Conservation (phyloP, 257 asterid species). For the Primulina eburnea region DNA sequence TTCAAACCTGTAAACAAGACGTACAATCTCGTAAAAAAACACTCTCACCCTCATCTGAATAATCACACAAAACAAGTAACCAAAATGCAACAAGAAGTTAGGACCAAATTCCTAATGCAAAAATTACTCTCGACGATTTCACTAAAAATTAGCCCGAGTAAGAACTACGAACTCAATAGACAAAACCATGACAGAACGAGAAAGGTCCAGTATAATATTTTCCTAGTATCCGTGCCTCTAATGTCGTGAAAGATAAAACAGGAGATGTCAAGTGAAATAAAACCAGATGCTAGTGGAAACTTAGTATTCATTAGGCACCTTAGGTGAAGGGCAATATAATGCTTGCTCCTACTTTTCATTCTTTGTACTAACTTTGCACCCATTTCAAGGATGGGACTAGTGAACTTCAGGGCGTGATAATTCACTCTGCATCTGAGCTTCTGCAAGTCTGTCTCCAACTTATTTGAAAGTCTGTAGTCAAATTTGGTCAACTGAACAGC, state of each 20-base stretch:
- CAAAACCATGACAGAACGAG: constrained; percentile 10
- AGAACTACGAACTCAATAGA: neutral
- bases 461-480: constrained; percentile 61
- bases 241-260: constrained; percentile 15
- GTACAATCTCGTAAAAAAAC: constrained; percentile 14
- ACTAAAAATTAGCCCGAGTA: neutral
- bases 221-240: constrained; percentile 10
- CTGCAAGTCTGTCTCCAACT: constrained; percentile 36
- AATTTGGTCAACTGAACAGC: constrained; percentile 58
- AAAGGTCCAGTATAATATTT: constrained; percentile 8
- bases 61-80: neutral
- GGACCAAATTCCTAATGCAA: neutral
- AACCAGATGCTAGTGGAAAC: constrained; percentile 13
- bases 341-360: constrained; percentile 38
- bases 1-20: constrained; percentile 69
- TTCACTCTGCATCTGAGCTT: constrained; percentile 45
- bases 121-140: neutral
- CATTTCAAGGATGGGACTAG: constrained; percentile 39
- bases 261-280: constrained; percentile 2
- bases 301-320: constrained; percentile 30
- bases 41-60: neutral
- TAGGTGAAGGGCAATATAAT: constrained; percentile 44
- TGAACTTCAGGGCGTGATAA: constrained; percentile 39
- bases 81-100: neutral
- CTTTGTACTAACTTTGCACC: constrained; percentile 40